phyloP scores from a whole-genome alignment of 1,284 basidiomycete species.

The Bjerkandera adusta region DNA sequence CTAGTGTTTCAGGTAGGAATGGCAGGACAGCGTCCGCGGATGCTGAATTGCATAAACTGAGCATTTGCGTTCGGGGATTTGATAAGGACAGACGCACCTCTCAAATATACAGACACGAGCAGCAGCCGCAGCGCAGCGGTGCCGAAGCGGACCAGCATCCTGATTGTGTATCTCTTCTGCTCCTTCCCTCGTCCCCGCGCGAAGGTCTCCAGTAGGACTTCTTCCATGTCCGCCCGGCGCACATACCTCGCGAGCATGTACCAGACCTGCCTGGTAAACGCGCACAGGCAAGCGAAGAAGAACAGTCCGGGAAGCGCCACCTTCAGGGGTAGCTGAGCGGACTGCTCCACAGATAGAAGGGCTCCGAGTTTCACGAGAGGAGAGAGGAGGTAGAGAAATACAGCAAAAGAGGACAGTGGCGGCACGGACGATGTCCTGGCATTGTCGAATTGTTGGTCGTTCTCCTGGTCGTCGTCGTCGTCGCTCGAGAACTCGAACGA shows the following conservation, averaged over 20 bases:
- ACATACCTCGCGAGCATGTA: slow-evolving; percentile 71
- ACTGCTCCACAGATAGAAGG: slow-evolving; percentile 42
- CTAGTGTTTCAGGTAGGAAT: slow-evolving; percentile 34
- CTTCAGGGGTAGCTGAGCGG: slow-evolving; percentile 44
- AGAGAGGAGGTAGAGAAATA: slow-evolving; percentile 67
- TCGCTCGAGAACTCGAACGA: slow-evolving; percentile 50
- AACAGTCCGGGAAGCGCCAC: slow-evolving; percentile 50
- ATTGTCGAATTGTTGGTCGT: slow-evolving; percentile 46
- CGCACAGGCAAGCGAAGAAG: slow-evolving; percentile 53
- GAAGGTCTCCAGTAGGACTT: slow-evolving; percentile 60
- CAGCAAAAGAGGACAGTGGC: slow-evolving; percentile 51
- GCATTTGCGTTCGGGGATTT: neutral
- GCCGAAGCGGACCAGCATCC: slow-evolving; percentile 38
- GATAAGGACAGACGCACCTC: slow-evolving; percentile 43
- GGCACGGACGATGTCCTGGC: slow-evolving; percentile 44
- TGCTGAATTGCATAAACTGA: slow-evolving; percentile 39
- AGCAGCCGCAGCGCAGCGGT: slow-evolving; percentile 47
- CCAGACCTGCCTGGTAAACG: slow-evolving; percentile 66
- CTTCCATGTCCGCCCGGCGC: slow-evolving; percentile 59
- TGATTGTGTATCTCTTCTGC: slow-evolving; percentile 37
- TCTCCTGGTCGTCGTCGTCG: slow-evolving; percentile 42
- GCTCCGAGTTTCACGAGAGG: slow-evolving; percentile 72
- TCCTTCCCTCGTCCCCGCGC: slow-evolving; percentile 53
- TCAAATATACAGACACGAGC: slow-evolving; percentile 59
- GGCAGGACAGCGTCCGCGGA: slow-evolving; percentile 50